phyloP scores from a whole-genome alignment of 2,329 filamentous ascomycete species.

The Cucurbitaria berberidis region DNA sequence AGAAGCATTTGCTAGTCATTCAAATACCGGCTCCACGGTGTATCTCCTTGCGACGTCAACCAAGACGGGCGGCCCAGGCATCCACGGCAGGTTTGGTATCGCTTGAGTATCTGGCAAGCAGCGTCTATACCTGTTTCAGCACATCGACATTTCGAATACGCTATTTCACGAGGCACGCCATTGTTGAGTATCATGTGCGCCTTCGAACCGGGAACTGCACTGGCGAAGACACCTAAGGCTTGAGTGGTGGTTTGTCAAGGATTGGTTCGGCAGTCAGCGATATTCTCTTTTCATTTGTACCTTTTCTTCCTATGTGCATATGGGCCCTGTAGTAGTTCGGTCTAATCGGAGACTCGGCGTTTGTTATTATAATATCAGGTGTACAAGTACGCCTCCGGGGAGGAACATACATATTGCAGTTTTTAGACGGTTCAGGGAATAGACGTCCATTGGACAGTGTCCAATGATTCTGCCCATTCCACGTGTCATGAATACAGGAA shows the following conservation, averaged over 20 bases:
- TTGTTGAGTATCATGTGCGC: not conserved
- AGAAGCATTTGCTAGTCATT: constrained; percentile 20
- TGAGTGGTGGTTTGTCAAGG: constrained; percentile 7
- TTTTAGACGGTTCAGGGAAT: constrained; percentile 10
- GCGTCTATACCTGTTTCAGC: not conserved
- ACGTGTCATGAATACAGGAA: not conserved
- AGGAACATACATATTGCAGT: constrained; percentile 7
- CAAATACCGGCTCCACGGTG: constrained; percentile 1
- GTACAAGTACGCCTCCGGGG: constrained; percentile 19
- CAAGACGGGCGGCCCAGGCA: not conserved
- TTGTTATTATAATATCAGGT: constrained; percentile 8
- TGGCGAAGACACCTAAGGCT: not conserved
- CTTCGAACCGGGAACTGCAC: not conserved
- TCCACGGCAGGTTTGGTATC: not conserved
- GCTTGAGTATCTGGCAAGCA: not conserved
- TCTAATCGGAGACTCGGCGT: constrained; percentile 7
- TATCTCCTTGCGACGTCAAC: not conserved
- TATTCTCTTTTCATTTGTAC: constrained; percentile 5
- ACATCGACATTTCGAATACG: not conserved
- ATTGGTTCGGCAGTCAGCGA: not conserved
- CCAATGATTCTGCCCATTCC: not conserved
- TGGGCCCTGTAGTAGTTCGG: constrained; percentile 4
- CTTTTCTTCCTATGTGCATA: constrained; percentile 20
- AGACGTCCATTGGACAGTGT: constrained; percentile 10
- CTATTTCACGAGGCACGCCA: not conserved